Percentiles rank a stretch among this genome's conserved stretches.
Evolutionary conservation across 2,329 filamentous ascomycete species (phyloP).

Genomic region (Cercospora janseana): DNA sequence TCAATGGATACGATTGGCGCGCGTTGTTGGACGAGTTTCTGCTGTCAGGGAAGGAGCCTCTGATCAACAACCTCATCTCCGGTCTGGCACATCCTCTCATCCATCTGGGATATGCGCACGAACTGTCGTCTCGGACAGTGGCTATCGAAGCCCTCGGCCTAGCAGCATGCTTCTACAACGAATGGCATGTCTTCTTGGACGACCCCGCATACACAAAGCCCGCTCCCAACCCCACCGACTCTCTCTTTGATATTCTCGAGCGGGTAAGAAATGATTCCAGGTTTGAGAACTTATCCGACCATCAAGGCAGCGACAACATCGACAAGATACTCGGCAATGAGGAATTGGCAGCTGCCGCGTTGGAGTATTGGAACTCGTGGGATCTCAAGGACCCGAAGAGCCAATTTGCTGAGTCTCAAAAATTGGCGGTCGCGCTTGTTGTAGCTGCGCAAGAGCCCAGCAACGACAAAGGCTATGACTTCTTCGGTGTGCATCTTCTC

Average conservation of each 20-base stretch:
- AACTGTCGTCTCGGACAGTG: constrained; percentile 79
- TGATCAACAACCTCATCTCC: constrained; percentile 76
- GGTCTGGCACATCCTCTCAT: constrained; percentile 89
- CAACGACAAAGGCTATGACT: constrained; percentile 65
- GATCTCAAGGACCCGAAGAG: constrained; percentile 64
- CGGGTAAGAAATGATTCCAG: constrained; percentile 66
- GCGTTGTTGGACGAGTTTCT: constrained; percentile 72
- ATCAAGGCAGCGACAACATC: constrained; percentile 62
- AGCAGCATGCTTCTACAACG: constrained; percentile 58
- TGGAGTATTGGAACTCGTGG: constrained; percentile 94
- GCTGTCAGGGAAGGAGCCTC: constrained; percentile 68
- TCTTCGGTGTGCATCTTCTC: constrained; percentile 77
- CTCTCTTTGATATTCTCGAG: constrained; percentile 68
- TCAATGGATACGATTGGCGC: constrained; percentile 79
- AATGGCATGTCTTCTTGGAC: constrained; percentile 64
- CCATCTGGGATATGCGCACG: constrained; percentile 89
- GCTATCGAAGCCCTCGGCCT: constrained; percentile 84
- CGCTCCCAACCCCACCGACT: constrained; percentile 57
- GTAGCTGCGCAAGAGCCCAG: constrained; percentile 55
- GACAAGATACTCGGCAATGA: constrained; percentile 65
- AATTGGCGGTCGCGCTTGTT: constrained; percentile 58
- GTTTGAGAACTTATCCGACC: constrained; percentile 65
- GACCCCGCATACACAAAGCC: constrained; percentile 67
- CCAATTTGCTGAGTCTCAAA: constrained; percentile 71
- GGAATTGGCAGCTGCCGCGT: constrained; percentile 67